Percentiles rank a stretch among this genome's conserved stretches.
phyloP scores from a whole-genome alignment of 768 basidiomycete species.

The Ramaria rubella region DNA sequence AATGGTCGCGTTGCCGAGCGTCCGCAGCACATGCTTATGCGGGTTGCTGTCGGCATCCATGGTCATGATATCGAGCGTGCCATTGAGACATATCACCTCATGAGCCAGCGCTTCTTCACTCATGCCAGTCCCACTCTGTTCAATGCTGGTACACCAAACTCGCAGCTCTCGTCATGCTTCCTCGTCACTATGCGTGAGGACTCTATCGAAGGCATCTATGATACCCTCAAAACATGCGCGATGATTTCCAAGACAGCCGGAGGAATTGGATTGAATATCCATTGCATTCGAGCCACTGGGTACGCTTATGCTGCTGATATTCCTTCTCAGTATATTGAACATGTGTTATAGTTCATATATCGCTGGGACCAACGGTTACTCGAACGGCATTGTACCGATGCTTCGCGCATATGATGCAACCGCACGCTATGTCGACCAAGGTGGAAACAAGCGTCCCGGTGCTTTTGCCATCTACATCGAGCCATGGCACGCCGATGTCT shows the following conservation, averaged over 20 bases:
- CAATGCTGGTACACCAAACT: slow-evolving; percentile 93
- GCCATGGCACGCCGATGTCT: slow-evolving; percentile 97
- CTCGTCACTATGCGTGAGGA: slow-evolving; percentile 98
- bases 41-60: slow-evolving; percentile 96
- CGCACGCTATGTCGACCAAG: slow-evolving; percentile 97
- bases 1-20: slow-evolving; percentile 93
- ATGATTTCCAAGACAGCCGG: slow-evolving; percentile 99
- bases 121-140: slow-evolving; percentile 97
- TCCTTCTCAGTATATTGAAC: not conserved
- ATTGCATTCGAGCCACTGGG: slow-evolving; percentile 95
- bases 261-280: slow-evolving; percentile 93
- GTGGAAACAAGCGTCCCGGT: slow-evolving; percentile 98
- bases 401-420: slow-evolving; percentile 96
- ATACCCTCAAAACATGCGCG: slow-evolving; percentile 95
- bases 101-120: slow-evolving; percentile 98
- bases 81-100: slow-evolving; percentile 88
- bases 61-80: slow-evolving; percentile 82
- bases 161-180: slow-evolving; percentile 97
- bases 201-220: slow-evolving; percentile 98
- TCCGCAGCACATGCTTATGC: slow-evolving; percentile 99
- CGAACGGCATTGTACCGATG: slow-evolving; percentile 99
- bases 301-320: slow-evolving; percentile 29
- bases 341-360: slow-evolving; percentile 74
- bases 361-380: slow-evolving; percentile 97
- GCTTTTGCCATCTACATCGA: slow-evolving; percentile 98